Evolutionary conservation across 176 grass and related monocot genomes (phyloP).

Genomic region (Secale cereale): DNA sequence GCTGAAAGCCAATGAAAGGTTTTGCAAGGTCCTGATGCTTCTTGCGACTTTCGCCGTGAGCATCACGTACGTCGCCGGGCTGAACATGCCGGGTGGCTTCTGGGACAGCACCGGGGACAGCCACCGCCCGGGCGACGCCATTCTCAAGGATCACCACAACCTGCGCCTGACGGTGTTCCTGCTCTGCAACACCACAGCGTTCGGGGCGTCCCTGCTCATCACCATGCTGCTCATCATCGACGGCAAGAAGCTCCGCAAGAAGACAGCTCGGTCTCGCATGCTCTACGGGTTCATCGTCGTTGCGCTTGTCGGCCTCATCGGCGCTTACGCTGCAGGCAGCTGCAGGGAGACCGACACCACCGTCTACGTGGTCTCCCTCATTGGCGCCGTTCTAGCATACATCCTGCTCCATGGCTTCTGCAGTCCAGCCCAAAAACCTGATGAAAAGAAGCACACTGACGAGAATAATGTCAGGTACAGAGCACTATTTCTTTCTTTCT

Average conservation of each 20-base stretch:
- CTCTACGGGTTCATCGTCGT: not conserved
- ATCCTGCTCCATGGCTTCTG: not conserved
- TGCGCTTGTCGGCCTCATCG: not conserved
- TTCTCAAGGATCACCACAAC: not conserved
- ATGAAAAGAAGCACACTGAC: too few species aligned
- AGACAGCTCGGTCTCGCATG: not conserved
- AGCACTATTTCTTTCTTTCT: not conserved
- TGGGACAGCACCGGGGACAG: not conserved
- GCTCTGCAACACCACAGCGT: slow-evolving; percentile 17
- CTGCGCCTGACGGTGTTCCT: slow-evolving; percentile 4
- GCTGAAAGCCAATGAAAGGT: not conserved
- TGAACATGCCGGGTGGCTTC: slow-evolving; percentile 24
- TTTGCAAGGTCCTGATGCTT: slow-evolving; percentile 23
- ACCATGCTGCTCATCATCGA: slow-evolving; percentile 3
- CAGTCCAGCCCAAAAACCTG: not conserved
- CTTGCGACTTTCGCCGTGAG: slow-evolving; percentile 10
- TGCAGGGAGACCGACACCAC: not conserved
- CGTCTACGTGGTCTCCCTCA: not conserved
- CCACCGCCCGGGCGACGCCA: not conserved
- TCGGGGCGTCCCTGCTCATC: slow-evolving; percentile 28
- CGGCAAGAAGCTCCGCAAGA: not conserved
- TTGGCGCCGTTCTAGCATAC: not conserved
- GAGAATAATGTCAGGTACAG: not conserved
- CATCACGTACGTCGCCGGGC: slow-evolving; percentile 32
- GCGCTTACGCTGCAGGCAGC: slow-evolving; percentile 1